Conservation (phyloP, 306 rosid species). For the Leucaena leucocephala region DNA sequence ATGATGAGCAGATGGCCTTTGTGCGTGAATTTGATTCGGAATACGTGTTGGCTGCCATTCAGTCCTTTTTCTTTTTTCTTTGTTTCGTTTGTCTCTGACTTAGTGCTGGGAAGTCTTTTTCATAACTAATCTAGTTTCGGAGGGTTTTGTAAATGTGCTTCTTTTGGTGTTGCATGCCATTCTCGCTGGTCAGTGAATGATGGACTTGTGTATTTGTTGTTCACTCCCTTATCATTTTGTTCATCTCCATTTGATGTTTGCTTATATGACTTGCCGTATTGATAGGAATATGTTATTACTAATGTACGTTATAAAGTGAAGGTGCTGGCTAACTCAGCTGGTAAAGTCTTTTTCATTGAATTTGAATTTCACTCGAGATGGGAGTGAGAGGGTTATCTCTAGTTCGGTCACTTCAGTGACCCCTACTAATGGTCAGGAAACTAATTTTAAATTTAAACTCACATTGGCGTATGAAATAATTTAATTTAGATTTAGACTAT, state of each 20-base stretch:
- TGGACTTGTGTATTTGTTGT: constrained; percentile 8
- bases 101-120: not conserved
- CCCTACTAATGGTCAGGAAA: not conserved
- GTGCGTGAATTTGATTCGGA: constrained; percentile 19
- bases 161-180: constrained; percentile 13
- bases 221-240: not conserved
- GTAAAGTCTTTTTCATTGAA: not conserved
- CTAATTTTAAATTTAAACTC: not conserved
- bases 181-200: constrained; percentile 13
- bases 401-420: not conserved
- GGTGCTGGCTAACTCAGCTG: not conserved
- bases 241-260: not conserved
- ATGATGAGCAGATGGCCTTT: not conserved
- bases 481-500: constrained; percentile 3
- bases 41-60: not conserved
- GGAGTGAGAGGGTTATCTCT: not conserved
- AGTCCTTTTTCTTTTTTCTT: not conserved
- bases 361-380: not conserved
- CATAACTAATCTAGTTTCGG: not conserved
- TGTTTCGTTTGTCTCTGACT: not conserved
- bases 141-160: constrained; percentile 24
- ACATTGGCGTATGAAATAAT: not conserved
- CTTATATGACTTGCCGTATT: constrained; percentile 11
- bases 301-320: not conserved
- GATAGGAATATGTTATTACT: not conserved